Percentiles rank a stretch among this genome's conserved stretches.
These are phyloP conservation scores for Amanita inopinata DNA, from an alignment of 768 basidiomycete genomes.

Conservation along the genomic window DNA sequence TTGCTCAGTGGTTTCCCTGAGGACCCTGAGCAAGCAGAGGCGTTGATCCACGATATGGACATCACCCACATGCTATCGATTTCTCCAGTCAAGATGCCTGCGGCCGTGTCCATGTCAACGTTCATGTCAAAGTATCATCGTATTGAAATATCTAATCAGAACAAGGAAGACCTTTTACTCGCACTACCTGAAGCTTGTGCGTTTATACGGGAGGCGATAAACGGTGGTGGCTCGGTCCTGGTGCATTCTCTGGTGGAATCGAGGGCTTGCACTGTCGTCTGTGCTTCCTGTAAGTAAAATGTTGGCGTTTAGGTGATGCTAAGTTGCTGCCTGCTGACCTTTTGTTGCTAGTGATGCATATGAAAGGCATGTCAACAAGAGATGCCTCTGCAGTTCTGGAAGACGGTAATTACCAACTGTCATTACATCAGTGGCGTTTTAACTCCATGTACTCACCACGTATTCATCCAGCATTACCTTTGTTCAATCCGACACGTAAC, in stretches of 20 bases:
- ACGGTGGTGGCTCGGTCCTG: conserved; percentile 35
- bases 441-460: background rate
- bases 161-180: conserved; percentile 32
- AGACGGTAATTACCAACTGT: conserved; percentile 24
- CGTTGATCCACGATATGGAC: conserved; percentile 39
- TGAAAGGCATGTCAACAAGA: conserved; percentile 25
- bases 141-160: conserved; percentile 29
- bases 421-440: background rate
- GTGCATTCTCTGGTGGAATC: conserved; percentile 46
- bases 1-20: conserved; percentile 43
- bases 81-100: conserved; percentile 37
- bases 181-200: conserved; percentile 35
- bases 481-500: conserved; percentile 39
- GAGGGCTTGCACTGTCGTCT: conserved; percentile 41
- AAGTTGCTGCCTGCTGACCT: conserved; percentile 2
- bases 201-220: conserved; percentile 35
- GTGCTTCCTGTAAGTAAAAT: conserved; percentile 39
- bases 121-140: conserved; percentile 29
- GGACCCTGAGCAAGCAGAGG: conserved; percentile 38
- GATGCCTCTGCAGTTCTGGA: conserved; percentile 33
- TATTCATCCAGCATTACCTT: conserved; percentile 37
- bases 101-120: conserved; percentile 17
- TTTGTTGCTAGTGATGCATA: conserved; percentile 34
- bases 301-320: background rate
- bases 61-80: conserved; percentile 46